phyloP scores from a whole-genome alignment of 108 stramenopile species.

The Fistulifera solaris region DNA sequence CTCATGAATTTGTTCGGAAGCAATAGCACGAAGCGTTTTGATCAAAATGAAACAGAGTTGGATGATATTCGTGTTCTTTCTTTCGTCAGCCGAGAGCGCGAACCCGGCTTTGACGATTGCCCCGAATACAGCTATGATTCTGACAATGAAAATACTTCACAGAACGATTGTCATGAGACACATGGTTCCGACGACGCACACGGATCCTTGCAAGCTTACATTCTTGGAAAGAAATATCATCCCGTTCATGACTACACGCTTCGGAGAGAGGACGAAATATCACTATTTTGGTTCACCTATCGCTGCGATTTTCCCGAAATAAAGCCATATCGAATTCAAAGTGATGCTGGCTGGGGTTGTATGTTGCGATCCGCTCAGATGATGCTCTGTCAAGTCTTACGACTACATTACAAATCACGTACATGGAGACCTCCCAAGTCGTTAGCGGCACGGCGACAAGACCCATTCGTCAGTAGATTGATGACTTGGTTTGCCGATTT shows the following conservation, averaged over 20 bases:
- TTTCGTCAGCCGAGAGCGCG: neutral
- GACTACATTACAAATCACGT: conserved; percentile 57
- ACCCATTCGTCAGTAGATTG: conserved; percentile 28
- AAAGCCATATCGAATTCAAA: conserved; percentile 67
- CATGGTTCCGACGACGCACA: neutral
- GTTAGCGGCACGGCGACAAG: conserved; percentile 15
- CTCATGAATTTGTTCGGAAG: no score
- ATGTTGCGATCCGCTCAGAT: conserved; percentile 97
- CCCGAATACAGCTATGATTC: conserved; percentile 13
- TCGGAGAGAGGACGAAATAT: conserved; percentile 28
- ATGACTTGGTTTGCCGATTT: conserved; percentile 80
- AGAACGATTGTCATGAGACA: neutral
- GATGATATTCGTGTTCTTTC: no score
- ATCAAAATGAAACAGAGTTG: no score
- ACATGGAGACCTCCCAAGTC: conserved; percentile 38
- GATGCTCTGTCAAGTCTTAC: conserved; percentile 80
- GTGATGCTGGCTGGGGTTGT: conserved; percentile 98
- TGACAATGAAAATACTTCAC: conserved; percentile 2
- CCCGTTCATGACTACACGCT: conserved; percentile 22
- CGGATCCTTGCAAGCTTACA: conserved; percentile 17
- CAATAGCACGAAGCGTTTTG: no score
- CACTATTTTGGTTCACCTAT: conserved; percentile 72
- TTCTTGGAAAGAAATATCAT: conserved; percentile 42
- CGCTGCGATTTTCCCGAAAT: conserved; percentile 73
- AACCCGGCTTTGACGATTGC: conserved; percentile 23